These are phyloP conservation scores for Neurospora tetraspora DNA, from an alignment of 495 filamentous ascomycete species.

Conservation along the genomic window DNA sequence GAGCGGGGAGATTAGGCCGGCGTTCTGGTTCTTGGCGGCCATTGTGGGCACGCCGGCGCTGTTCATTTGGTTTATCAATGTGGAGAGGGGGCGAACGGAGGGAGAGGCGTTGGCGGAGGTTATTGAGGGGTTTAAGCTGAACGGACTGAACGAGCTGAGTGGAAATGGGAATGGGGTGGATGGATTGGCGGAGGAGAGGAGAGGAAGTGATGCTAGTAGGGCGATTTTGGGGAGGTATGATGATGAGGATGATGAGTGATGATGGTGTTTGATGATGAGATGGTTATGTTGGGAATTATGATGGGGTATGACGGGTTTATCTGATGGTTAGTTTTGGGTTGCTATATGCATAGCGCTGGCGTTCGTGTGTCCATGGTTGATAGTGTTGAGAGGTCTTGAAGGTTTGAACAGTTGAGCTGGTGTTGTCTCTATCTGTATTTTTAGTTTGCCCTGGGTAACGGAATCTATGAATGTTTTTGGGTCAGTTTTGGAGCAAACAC, in stretches of 20 bases:
- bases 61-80: slow-evolving; percentile 75
- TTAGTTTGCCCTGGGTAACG: neutral
- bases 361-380: slow-evolving; percentile 11
- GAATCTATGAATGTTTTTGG: neutral
- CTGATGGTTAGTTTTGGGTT: neutral
- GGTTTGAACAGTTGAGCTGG: neutral
- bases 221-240: slow-evolving; percentile 27
- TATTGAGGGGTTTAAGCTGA: slow-evolving; percentile 46
- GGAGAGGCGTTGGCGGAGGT: slow-evolving; percentile 59
- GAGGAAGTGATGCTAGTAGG: slow-evolving; percentile 16
- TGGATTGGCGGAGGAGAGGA: slow-evolving; percentile 1
- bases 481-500: neutral
- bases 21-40: slow-evolving; percentile 84
- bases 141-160: neutral
- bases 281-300: neutral
- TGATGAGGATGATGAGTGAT: slow-evolving; percentile 14
- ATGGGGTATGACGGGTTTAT: neutral
- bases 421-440: neutral
- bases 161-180: neutral
- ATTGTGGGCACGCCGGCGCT: slow-evolving; percentile 76
- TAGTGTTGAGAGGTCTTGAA: neutral
- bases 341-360: slow-evolving; percentile 34
- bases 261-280: neutral
- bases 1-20: slow-evolving; percentile 82
- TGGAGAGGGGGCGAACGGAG: slow-evolving; percentile 79